Percentiles rank a stretch among this genome's conserved stretches.
Evolutionary conservation across 2,329 filamentous ascomycete species (phyloP).

Genomic region (Sporothrix brasiliensis): DNA sequence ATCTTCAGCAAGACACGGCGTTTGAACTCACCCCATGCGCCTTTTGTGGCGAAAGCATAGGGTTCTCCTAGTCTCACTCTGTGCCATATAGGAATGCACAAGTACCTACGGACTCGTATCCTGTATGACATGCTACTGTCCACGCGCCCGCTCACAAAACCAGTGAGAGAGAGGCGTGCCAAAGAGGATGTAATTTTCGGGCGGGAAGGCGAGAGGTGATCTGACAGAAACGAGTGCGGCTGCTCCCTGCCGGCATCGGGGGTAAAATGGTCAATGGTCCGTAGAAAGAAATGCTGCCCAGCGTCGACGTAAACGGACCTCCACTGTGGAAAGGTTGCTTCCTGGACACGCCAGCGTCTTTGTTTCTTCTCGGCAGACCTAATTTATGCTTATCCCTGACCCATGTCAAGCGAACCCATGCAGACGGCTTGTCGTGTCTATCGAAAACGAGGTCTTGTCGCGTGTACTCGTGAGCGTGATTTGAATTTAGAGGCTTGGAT

Average conservation of each 20-base stretch:
- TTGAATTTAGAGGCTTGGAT: background rate
- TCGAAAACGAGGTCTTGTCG: slow-evolving; percentile 11
- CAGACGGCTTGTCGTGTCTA: background rate
- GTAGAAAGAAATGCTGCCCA: background rate
- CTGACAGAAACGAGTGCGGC: slow-evolving; percentile 5
- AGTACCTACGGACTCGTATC: slow-evolving; percentile 11
- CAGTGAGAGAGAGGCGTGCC: background rate
- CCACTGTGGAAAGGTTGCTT: background rate
- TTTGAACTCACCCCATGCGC: background rate
- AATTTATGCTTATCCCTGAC: background rate
- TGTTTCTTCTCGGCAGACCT: background rate
- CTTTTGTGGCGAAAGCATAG: background rate
- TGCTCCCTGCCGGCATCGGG: background rate
- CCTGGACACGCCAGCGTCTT: background rate
- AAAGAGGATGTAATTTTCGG: no score
- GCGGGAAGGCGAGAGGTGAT: background rate
- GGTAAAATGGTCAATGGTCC: background rate
- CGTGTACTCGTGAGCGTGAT: background rate
- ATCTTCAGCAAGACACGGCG: slow-evolving; percentile 1
- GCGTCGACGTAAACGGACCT: background rate
- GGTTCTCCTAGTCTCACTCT: background rate
- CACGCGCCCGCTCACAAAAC: background rate
- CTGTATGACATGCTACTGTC: background rate
- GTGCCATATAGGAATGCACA: background rate
- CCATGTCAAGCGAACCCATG: background rate